These are phyloP conservation scores for Sporothrix protearum DNA, from an alignment of 2,329 filamentous ascomycete species.

Conservation along the genomic window DNA sequence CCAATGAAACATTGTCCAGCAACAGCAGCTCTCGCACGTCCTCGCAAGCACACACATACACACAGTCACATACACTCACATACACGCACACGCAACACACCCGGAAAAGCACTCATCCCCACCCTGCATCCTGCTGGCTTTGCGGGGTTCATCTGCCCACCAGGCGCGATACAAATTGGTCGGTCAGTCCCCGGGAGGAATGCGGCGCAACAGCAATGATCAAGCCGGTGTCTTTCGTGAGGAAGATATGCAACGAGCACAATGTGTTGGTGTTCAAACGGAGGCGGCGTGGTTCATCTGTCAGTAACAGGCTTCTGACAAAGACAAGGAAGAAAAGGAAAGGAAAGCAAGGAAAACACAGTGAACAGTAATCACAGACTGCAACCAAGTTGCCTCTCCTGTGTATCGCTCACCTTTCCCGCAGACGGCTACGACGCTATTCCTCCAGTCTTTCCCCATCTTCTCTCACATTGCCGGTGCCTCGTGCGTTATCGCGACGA, in stretches of 20 bases:
- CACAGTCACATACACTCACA: not conserved
- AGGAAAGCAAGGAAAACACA: not conserved
- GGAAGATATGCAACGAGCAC: not conserved
- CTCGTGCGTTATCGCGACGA: not conserved
- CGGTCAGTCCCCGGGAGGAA: constrained; percentile 2
- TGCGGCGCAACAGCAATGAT: not conserved
- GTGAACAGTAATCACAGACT: not conserved
- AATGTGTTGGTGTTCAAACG: not conserved
- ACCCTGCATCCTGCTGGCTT: not conserved
- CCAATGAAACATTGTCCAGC: not conserved
- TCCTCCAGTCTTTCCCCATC: not conserved
- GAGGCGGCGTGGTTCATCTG: not conserved
- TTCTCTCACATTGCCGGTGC: not conserved
- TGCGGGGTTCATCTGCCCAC: not conserved
- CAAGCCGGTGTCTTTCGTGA: not conserved
- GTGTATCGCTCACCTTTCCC: not conserved
- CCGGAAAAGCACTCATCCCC: constrained; percentile 10
- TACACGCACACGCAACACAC: not conserved
- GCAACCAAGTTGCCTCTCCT: not conserved
- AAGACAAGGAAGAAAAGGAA: not conserved
- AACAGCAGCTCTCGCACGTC: not conserved
- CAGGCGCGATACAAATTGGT: not conserved
- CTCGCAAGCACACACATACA: not conserved
- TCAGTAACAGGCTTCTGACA: too few species aligned
- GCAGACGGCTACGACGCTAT: not conserved